phyloP scores from a whole-genome alignment of 176 grass and related monocot species.

The Elaeis guineensis region DNA sequence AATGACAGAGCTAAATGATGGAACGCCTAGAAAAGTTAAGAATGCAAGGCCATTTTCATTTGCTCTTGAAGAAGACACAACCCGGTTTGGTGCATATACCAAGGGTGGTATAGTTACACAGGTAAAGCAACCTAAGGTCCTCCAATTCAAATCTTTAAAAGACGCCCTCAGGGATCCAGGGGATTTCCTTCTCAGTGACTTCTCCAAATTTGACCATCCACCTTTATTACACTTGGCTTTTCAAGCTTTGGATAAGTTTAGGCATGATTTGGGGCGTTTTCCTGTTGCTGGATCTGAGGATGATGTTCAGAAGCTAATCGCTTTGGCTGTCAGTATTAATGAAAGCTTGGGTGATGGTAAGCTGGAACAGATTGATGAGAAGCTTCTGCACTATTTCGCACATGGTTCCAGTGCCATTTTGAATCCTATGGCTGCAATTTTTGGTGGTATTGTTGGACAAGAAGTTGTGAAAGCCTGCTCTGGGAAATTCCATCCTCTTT shows the following conservation, averaged over 20 bases:
- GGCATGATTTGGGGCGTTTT: constrained; percentile 45
- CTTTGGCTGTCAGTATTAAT: constrained; percentile 53
- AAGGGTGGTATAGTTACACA: constrained; percentile 87
- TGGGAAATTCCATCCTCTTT: constrained; percentile 90
- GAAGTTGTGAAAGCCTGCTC: constrained; percentile 92
- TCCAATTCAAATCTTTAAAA: constrained; percentile 75
- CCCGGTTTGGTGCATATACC: constrained; percentile 49
- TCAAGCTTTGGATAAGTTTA: constrained; percentile 85
- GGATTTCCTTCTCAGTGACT: constrained; percentile 90
- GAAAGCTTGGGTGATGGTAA: constrained; percentile 51
- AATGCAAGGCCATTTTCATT: constrained; percentile 84
- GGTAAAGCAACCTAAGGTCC: constrained; percentile 71
- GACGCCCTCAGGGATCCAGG: constrained; percentile 79
- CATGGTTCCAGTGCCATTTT: constrained; percentile 69
- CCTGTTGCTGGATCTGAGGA: constrained; percentile 60
- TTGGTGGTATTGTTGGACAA: constrained; percentile 88
- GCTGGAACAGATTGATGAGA: constrained; percentile 61
- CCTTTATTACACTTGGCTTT: constrained; percentile 83
- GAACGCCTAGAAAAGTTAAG: constrained; percentile 75
- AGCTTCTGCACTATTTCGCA: constrained; percentile 61
- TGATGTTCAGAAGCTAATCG: constrained; percentile 55
- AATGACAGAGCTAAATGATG: constrained; percentile 88
- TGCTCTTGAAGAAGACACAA: constrained; percentile 79
- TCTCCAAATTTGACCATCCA: constrained; percentile 76
- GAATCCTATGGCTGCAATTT: constrained; percentile 93